A percentile compares a stretch with the other conserved stretches of the same genome.
Evolutionary conservation across 805 yeast genomes (phyloP).

Genomic region (Candida sphagnicola): DNA sequence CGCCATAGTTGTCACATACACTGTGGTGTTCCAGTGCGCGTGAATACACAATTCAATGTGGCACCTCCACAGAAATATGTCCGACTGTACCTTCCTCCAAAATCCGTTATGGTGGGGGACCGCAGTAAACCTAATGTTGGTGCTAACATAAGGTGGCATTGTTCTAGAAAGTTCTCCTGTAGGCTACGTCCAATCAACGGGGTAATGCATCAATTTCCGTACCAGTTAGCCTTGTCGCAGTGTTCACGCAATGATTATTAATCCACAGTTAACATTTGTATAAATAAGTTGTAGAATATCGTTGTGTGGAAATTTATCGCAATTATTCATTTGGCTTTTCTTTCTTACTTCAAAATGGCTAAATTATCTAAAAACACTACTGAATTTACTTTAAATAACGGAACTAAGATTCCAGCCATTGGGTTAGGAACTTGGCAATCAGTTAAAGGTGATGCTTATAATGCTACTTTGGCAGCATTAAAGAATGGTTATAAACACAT

Average conservation of each 20-base stretch:
- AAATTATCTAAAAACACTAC: conserved; percentile 4
- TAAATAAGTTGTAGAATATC: neutral
- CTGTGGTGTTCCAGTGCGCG: too few species aligned
- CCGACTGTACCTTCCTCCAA: too few species aligned
- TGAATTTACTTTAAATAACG: conserved; percentile 49
- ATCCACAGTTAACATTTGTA: neutral
- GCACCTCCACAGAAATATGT: too few species aligned
- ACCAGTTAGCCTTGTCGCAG: too few species aligned
- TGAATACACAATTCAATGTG: too few species aligned
- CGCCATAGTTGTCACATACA: too few species aligned
- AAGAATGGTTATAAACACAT: conserved; percentile 71
- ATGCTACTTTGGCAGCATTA: conserved; percentile 58
- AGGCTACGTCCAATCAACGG: too few species aligned
- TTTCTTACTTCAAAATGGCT: conserved; percentile 1
- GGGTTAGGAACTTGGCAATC: conserved; percentile 78
- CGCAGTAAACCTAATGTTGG: too few species aligned
- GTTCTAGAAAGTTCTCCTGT: too few species aligned
- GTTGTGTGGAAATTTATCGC: neutral
- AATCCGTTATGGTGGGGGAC: too few species aligned
- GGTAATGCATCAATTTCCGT: too few species aligned
- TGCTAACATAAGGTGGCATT: too few species aligned
- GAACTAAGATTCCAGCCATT: conserved; percentile 58
- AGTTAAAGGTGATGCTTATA: conserved; percentile 45
- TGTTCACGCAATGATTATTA: neutral
- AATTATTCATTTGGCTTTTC: neutral